These are phyloP conservation scores for Phaeosphaeria sp. DNA, from an alignment of 2,329 filamentous ascomycete species.

Conservation along the genomic window DNA sequence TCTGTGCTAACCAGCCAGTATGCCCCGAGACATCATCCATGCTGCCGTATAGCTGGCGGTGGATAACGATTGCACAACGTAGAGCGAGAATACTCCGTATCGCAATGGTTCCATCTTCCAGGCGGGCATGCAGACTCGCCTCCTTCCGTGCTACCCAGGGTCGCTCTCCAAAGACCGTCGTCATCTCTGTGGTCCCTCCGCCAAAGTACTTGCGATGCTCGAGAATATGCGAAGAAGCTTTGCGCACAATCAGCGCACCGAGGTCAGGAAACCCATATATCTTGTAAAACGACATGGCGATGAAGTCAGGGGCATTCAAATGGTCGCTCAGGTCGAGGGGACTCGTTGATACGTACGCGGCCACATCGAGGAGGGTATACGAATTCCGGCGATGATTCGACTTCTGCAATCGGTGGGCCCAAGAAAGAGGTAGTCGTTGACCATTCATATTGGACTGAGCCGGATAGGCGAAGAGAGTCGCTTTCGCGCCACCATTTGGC, in stretches of 20 bases:
- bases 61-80: conserved; percentile 64
- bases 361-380: conserved; percentile 75
- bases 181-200: conserved; percentile 68
- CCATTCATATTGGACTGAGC: conserved; percentile 95
- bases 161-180: conserved; percentile 57
- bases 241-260: conserved; percentile 82
- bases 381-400: conserved; percentile 52
- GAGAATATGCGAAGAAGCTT: conserved; percentile 65
- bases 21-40: conserved; percentile 67
- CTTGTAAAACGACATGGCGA: conserved; percentile 88
- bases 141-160: conserved; percentile 63
- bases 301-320: conserved; percentile 76
- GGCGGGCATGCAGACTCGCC: conserved; percentile 63
- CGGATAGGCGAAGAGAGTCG: conserved; percentile 74
- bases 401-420: conserved; percentile 46
- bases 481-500: conserved; percentile 18
- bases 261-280: conserved; percentile 95
- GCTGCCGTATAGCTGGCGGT: conserved; percentile 63
- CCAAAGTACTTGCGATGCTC: conserved; percentile 68
- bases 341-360: conserved; percentile 69
- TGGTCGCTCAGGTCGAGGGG: conserved; percentile 64
- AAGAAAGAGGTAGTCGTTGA: conserved; percentile 72
- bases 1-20: conserved; percentile 60
- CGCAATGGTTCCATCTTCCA: conserved; percentile 72
- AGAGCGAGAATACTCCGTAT: conserved; percentile 71